These are phyloP conservation scores for Nadsonia fulvescens DNA, from an alignment of 805 yeast genomes.

Conservation along the genomic window DNA sequence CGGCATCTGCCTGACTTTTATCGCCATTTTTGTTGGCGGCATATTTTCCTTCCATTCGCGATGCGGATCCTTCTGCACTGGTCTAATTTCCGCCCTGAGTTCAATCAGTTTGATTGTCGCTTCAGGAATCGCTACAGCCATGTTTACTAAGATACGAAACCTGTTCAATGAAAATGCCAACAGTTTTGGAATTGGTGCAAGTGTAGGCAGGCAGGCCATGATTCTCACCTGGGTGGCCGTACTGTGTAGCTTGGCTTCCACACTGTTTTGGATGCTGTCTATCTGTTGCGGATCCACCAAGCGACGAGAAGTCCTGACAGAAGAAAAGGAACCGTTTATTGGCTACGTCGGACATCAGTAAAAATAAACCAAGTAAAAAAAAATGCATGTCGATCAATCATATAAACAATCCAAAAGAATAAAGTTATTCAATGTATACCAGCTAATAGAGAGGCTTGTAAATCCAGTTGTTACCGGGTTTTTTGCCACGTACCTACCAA, in stretches of 20 bases:
- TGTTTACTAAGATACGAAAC: slow-evolving; percentile 30
- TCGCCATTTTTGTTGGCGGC: slow-evolving; percentile 21
- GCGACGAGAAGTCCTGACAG: slow-evolving; percentile 7
- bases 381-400: no score
- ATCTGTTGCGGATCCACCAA: slow-evolving; percentile 26
- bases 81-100: slow-evolving; percentile 25
- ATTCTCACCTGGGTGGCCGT: slow-evolving; percentile 51
- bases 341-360: no score
- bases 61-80: slow-evolving; percentile 27
- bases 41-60: slow-evolving; percentile 29
- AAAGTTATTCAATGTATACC: no score
- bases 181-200: slow-evolving; percentile 37
- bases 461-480: no score
- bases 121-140: slow-evolving; percentile 46
- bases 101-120: slow-evolving; percentile 20
- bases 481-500: no score
- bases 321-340: slow-evolving; percentile 16
- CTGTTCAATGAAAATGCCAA: slow-evolving; percentile 31
- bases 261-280: slow-evolving; percentile 25
- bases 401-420: no score
- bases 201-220: slow-evolving; percentile 30
- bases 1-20: slow-evolving; percentile 27
- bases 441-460: no score
- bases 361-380: no score
- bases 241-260: slow-evolving; percentile 27